These are phyloP conservation scores for Botrytis fragariae DNA, from an alignment of 2,329 filamentous ascomycete species.

Conservation along the genomic window DNA sequence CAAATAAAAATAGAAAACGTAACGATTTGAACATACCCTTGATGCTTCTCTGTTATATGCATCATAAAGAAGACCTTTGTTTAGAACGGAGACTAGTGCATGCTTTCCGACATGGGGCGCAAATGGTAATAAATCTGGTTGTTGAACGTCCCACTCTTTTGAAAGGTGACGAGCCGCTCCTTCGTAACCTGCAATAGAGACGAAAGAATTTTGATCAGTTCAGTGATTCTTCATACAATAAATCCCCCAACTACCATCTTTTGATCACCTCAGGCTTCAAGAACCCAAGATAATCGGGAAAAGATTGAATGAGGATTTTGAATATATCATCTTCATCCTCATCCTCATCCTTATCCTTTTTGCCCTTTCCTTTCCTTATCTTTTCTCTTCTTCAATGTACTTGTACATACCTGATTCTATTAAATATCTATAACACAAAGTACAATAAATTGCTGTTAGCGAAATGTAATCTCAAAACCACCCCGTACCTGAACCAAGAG, in stretches of 20 bases:
- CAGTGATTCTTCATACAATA: slow-evolving; percentile 1
- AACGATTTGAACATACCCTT: slow-evolving; percentile 28
- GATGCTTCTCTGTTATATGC: slow-evolving; percentile 53
- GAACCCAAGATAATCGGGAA: not conserved
- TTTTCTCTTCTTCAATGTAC: not conserved
- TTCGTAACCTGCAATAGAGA: slow-evolving; percentile 55
- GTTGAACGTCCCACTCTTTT: slow-evolving; percentile 64
- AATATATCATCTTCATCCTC: not conserved
- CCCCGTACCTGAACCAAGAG: slow-evolving; percentile 25
- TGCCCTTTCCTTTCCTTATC: not conserved
- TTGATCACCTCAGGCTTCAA: not conserved
- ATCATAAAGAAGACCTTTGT: slow-evolving; percentile 62
- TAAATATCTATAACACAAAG: slow-evolving; percentile 37
- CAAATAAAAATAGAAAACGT: not conserved
- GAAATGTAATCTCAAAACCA: slow-evolving; percentile 25
- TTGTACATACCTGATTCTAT: slow-evolving; percentile 38
- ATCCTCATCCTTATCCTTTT: not conserved
- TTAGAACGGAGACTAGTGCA: slow-evolving; percentile 61
- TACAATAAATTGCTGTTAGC: slow-evolving; percentile 33
- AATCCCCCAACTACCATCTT: not conserved
- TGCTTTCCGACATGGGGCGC: slow-evolving; percentile 63
- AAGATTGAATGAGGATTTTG: not conserved
- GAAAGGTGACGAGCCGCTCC: slow-evolving; percentile 66
- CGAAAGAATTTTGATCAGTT: slow-evolving; percentile 23
- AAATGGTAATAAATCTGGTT: slow-evolving; percentile 62